Base-by-base conservation (phyloP, 257 asterid species). In the Nicotiana tomentosiformis region DNA sequence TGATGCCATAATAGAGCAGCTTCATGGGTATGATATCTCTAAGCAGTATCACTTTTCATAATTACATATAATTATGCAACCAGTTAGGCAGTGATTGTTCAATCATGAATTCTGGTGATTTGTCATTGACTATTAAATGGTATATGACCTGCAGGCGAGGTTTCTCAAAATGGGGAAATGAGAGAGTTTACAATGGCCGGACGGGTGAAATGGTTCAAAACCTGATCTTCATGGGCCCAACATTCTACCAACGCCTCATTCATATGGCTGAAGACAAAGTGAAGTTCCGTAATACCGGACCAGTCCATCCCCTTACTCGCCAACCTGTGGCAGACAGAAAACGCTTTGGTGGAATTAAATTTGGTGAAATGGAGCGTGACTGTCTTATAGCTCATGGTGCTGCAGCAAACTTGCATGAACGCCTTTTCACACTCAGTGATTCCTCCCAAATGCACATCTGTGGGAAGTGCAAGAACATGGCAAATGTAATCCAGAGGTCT, bases 191-290 rank as follows among this genome's bases (percentile, higher is more conserved):
- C 60, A 91, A 91, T 65, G 99, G 99, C 0, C 90, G 94, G 1
- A 92, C 97, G 0, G 99, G 98, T 20, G 98, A 94, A 85, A 88
- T 86, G 90, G 87, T 91, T 5, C 76, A 86, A 1, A 87, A 94
- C 67, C 92, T 93, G 2, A 84, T 95, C 81, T 96, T 96, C 84
- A 94, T 96, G 91, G 97, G 98, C 23, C 99, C 98, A 3, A 94
- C 98, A 7, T 93, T 87, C 89, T 96, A 94, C 89, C 98, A 96
- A 87, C 97, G 99, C 51, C 97, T 96, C 39, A 87, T 88, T 0
- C 99, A 96, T 64, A 96, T 94, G 98, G 97, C 99, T 0, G 99
- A 96, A 78, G 98, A 96, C 92, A 96, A 95, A 83, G 98, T 96
- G 12, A 96, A 96, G 65, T 94, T 87, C 83, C 85, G 98, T 51